These are phyloP conservation scores for Cochlearia excelsa DNA, from an alignment of 345 rosid genomes.

Conservation along the genomic window DNA sequence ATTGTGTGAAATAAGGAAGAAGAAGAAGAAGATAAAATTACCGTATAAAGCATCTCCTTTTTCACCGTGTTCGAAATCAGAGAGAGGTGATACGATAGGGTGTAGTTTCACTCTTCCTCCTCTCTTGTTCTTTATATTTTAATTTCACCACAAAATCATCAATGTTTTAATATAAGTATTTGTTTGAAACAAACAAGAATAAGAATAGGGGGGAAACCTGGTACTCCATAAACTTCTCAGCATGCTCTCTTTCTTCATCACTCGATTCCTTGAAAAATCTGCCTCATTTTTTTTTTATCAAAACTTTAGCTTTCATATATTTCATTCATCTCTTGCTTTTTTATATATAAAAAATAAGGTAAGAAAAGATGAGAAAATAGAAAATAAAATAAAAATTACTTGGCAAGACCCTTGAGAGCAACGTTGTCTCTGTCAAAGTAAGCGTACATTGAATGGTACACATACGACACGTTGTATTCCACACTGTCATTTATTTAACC, in stretches of 20 bases:
- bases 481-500: slow-evolving; percentile 43
- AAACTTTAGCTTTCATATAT: not conserved
- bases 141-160: not conserved
- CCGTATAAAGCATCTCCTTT: slow-evolving; percentile 76
- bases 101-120: slow-evolving; percentile 80
- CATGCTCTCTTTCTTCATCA: slow-evolving; percentile 83
- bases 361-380: not conserved
- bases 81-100: slow-evolving; percentile 51
- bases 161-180: too few species aligned
- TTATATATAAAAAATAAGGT: not conserved
- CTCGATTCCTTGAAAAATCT: slow-evolving; percentile 90
- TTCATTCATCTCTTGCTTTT: not conserved
- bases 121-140: slow-evolving; percentile 51
- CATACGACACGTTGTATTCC: slow-evolving; percentile 77
- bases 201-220: slow-evolving; percentile 46
- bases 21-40: slow-evolving; percentile 9
- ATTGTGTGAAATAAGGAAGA: too few species aligned
- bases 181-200: too few species aligned
- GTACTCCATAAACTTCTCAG: slow-evolving; percentile 76
- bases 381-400: slow-evolving; percentile 36
- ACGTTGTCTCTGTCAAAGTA: slow-evolving; percentile 84
- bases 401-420: slow-evolving; percentile 68
- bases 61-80: slow-evolving; percentile 71
- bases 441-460: slow-evolving; percentile 77
- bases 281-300: not conserved